Evolutionary conservation across 1,284 basidiomycete species (phyloP).

Genomic region (Ustilago loliicola): DNA sequence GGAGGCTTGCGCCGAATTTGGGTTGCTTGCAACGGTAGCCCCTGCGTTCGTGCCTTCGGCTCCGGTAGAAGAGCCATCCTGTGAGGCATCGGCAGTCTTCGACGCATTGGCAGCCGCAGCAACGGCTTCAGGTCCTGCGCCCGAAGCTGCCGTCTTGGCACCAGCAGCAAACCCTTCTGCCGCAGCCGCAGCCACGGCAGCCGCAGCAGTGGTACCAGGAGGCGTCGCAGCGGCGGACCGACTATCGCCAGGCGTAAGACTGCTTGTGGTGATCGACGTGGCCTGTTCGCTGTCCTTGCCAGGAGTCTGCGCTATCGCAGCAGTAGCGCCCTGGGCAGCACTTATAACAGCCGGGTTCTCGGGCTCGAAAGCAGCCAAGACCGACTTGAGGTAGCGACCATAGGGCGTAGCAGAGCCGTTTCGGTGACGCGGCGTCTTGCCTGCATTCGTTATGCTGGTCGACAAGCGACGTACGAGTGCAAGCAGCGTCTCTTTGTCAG

Average conservation of each 20-base stretch:
- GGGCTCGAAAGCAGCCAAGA: constrained; percentile 51
- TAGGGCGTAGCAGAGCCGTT: constrained; percentile 62
- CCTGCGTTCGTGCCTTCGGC: neutral
- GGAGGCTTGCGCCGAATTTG: neutral
- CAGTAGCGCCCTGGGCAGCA: neutral
- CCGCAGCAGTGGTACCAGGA: constrained; percentile 3
- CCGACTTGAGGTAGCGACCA: constrained; percentile 56
- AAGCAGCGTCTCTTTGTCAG: constrained; percentile 53
- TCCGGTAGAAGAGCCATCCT: neutral
- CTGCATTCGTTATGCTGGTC: constrained; percentile 54
- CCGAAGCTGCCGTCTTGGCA: neutral
- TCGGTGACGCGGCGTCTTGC: constrained; percentile 59
- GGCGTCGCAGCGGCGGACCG: constrained; percentile 42
- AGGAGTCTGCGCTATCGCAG: constrained; percentile 29
- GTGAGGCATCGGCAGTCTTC: constrained; percentile 4
- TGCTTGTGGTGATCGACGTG: constrained; percentile 43
- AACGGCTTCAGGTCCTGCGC: neutral
- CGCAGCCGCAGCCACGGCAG: constrained; percentile 4
- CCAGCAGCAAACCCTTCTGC: constrained; percentile 4
- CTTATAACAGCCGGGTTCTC: constrained; percentile 13
- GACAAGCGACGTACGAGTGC: constrained; percentile 45
- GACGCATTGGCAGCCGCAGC: neutral
- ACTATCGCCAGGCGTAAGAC: constrained; percentile 48
- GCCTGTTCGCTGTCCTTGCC: constrained; percentile 50
- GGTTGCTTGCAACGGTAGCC: neutral